phyloP scores from a whole-genome alignment of 495 filamentous ascomycete genomes.

The Penicillium dipodomyicola region DNA sequence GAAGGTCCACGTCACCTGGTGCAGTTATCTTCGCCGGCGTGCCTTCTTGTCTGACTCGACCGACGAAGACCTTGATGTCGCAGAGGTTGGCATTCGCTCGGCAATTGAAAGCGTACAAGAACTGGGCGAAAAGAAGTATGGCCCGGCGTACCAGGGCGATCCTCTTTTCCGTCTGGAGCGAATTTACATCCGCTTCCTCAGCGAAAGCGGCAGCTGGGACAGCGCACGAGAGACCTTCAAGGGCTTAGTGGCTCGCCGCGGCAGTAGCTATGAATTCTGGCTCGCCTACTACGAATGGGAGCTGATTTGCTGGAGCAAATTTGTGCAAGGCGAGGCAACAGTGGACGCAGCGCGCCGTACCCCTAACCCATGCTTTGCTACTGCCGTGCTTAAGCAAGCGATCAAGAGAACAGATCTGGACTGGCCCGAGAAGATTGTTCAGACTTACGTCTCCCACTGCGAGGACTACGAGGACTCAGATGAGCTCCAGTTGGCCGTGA shows the following conservation, averaged over 20 bases:
- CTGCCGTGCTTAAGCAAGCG: conserved; percentile 69
- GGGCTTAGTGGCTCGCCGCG: conserved; percentile 62
- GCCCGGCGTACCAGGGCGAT: conserved; percentile 75
- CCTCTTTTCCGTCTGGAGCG: conserved; percentile 83
- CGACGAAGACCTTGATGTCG: conserved; percentile 89
- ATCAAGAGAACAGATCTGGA: conserved; percentile 70
- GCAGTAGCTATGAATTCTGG: conserved; percentile 88
- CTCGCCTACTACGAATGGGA: conserved; percentile 88
- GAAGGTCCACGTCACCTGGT: conserved; percentile 90
- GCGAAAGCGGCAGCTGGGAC: conserved; percentile 66
- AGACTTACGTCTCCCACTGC: conserved; percentile 79
- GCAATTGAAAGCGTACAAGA: conserved; percentile 79
- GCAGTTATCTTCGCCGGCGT: conserved; percentile 79
- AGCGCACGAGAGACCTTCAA: conserved; percentile 72
- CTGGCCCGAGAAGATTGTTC: conserved; percentile 87
- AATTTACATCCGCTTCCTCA: conserved; percentile 87
- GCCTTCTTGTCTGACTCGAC: conserved; percentile 72
- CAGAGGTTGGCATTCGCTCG: conserved; percentile 82
- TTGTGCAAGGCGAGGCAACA: conserved; percentile 48
- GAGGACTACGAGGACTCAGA: conserved; percentile 79
- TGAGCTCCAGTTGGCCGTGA: conserved; percentile 65
- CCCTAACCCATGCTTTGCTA: conserved; percentile 62
- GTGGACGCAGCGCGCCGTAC: conserved; percentile 45
- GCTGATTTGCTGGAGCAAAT: conserved; percentile 65
- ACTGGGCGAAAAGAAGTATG: conserved; percentile 72